phyloP scores from a whole-genome alignment of 805 yeast genomes.

The Kodamaea sagamina region DNA sequence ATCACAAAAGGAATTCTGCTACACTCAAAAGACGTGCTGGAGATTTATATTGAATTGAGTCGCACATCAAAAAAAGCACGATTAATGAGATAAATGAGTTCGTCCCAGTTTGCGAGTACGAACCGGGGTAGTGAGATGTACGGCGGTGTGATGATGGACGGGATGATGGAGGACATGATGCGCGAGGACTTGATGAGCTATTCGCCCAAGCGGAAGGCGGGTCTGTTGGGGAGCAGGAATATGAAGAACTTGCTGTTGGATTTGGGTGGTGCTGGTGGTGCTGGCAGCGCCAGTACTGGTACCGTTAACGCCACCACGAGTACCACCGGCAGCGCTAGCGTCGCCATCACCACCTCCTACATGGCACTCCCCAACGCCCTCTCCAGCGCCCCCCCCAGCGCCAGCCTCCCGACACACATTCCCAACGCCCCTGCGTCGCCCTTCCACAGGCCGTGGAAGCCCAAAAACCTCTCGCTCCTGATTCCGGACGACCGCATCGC shows the following conservation, averaged over 20 bases:
- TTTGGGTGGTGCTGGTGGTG: constrained; percentile 17
- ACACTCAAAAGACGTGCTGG: background rate
- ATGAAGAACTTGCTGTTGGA: constrained; percentile 42
- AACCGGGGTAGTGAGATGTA: background rate
- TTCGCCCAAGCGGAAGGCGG: background rate
- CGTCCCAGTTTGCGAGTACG: constrained; percentile 3
- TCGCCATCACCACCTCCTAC: constrained; percentile 5
- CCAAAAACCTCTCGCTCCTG: background rate
- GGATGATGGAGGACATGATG: background rate
- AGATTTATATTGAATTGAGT: constrained; percentile 4
- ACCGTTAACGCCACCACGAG: no score
- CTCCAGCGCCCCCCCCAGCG: no score
- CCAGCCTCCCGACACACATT: no score
- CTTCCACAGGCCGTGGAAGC: background rate
- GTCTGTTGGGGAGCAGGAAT: constrained; percentile 22
- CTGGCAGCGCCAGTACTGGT: no score
- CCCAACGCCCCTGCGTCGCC: background rate
- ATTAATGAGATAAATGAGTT: constrained; percentile 1
- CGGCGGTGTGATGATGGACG: background rate
- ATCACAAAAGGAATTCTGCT: background rate
- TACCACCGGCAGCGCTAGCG: constrained; percentile 2
- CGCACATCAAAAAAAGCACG: background rate
- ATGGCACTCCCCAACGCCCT: background rate
- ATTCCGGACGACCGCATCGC: constrained; percentile 3
- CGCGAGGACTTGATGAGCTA: constrained; percentile 2